Base-by-base conservation (phyloP, 2,329 filamentous ascomycete genomes). In the Acrocalymma vagum region DNA sequence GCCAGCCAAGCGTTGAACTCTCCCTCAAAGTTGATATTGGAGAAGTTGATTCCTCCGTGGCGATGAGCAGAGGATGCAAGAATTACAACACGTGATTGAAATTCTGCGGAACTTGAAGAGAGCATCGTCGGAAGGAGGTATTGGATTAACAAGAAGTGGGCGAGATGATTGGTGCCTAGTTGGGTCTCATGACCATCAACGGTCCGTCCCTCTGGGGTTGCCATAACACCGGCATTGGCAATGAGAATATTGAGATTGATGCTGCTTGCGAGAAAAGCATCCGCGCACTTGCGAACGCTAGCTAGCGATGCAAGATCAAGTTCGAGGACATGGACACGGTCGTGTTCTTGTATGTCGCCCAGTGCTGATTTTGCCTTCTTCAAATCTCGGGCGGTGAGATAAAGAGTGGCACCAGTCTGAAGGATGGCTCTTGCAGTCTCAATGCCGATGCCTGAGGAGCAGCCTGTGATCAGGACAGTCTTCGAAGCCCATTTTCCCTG, bases 131-230 rank as follows among this genome's bases (percentile, higher is more conserved):
- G 58, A 17, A 75, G 75, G 18, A 83, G 64, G 2, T 81, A 69
- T 17, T 78, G 67, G 44, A 79, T 77, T 10, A 83, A 69, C 0
- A 82, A 70, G 63, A 82, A 83, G 48, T 81, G 77, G 7, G 65
- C 71, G 2, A 84, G 62, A 52, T 83, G 74, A 55, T 82, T 82
- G 6, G 71, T 75, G 22, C 72, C 79, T 43, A 83, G 76, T 40
- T 82, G 78, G 0, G 58, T 56, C 50, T 83, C 79, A 25, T 52
- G 74, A 16, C 76, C 77, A 25, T 65, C 60, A 9, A 13, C 37
- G 4, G 55, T 63, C 11, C 35, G 40, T 24, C 45, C 38, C 28
- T 58, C 52, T 4, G 60, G 57, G 1, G 35, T 50, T 3, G 50
- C 58, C 60, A 62, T 62, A 14, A 63, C 38, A 4, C 56, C 54